Evolutionary conservation across 768 basidiomycete genomes (phyloP).

Genomic region (Obba rivulosa): DNA sequence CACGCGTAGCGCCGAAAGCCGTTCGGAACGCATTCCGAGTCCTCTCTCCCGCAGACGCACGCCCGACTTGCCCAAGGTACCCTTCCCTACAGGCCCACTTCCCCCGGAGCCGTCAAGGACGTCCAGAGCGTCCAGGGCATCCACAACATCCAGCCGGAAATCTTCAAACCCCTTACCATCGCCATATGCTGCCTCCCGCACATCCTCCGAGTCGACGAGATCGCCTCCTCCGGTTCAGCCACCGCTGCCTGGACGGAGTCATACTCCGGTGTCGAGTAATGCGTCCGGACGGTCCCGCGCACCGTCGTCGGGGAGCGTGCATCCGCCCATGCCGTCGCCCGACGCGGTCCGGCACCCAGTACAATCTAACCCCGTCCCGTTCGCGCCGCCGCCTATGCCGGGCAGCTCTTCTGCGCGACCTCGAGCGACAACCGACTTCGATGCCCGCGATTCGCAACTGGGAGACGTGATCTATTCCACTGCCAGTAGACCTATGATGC

Average conservation of each 20-base stretch:
- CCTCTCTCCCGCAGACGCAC: constrained; percentile 8
- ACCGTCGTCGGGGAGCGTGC: constrained; percentile 10
- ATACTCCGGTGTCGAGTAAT: constrained; percentile 3
- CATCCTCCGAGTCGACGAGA: constrained; percentile 10
- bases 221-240: constrained; percentile 11
- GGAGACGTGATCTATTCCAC: constrained; percentile 15
- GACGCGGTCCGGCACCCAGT: constrained; percentile 8
- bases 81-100: constrained; percentile 15
- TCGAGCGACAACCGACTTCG: constrained; percentile 10
- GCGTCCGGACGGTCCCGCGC: constrained; percentile 5
- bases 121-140: not conserved
- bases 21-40: constrained; percentile 16
- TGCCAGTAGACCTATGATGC: constrained; percentile 6
- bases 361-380: constrained; percentile 10
- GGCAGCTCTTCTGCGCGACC: constrained; percentile 1
- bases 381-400: constrained; percentile 1
- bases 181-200: constrained; percentile 9
- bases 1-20: constrained; percentile 6
- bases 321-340: constrained; percentile 1
- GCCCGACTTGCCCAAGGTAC: constrained; percentile 8
- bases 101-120: constrained; percentile 5
- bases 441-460: constrained; percentile 2
- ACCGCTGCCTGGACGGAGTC: constrained; percentile 1
- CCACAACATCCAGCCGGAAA: constrained; percentile 5
- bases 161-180: constrained; percentile 6